Conservation (phyloP, 345 rosid genomes). For the Gossypium arboreum region DNA sequence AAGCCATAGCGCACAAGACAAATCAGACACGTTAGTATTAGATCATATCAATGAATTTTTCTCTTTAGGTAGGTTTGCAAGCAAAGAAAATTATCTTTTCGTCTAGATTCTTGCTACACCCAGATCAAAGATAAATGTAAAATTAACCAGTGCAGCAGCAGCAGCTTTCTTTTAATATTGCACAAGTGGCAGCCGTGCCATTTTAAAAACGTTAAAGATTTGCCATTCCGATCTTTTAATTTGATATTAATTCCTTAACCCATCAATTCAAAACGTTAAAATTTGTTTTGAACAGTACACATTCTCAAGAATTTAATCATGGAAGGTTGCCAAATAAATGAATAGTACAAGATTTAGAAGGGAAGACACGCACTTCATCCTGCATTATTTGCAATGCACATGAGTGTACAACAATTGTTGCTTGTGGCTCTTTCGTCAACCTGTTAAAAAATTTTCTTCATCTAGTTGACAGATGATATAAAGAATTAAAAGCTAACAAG, state of each 20-base stretch:
- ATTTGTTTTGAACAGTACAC: not conserved
- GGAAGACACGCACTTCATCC: conserved; percentile 21
- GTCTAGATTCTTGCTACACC: not conserved
- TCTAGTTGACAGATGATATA: conserved; percentile 1
- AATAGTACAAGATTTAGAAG: conserved; percentile 18
- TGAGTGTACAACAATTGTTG: not conserved
- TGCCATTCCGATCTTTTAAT: not conserved
- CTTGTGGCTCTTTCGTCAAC: conserved; percentile 11
- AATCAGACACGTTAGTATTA: not conserved
- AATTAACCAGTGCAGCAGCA: not conserved
- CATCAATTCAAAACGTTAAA: not conserved
- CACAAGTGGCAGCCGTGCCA: not conserved
- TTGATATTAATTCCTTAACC: not conserved
- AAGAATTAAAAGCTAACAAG: not conserved
- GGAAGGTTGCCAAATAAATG: conserved; percentile 9
- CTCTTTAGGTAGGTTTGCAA: not conserved
- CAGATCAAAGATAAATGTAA: not conserved
- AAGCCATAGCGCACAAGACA: not conserved
- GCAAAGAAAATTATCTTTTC: not conserved
- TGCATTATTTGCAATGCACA: conserved; percentile 3
- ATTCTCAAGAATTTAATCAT: conserved; percentile 3
- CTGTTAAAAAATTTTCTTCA: not conserved
- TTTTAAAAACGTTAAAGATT: not conserved
- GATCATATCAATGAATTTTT: not conserved
- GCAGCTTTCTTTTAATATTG: not conserved